These are phyloP conservation scores for Yarrowia keelungensis DNA, from an alignment of 805 yeast genomes.

Conservation along the genomic window DNA sequence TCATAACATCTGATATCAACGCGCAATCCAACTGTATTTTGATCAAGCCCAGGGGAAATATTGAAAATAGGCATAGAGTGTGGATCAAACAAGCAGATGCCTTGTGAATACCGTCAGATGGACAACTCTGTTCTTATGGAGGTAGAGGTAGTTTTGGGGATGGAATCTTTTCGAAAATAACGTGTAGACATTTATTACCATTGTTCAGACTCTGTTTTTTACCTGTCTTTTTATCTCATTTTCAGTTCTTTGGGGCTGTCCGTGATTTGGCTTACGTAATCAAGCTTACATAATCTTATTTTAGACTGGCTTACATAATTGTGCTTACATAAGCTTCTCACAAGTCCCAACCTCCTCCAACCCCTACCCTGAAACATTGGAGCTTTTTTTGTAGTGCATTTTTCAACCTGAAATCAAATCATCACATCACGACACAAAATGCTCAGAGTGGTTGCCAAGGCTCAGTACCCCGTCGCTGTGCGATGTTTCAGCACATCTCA, in stretches of 20 bases:
- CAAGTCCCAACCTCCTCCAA: not conserved
- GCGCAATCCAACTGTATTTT: not conserved
- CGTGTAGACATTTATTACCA: too few relatives aligned
- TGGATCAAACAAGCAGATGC: too few relatives aligned
- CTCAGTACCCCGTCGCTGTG: constrained; percentile 28
- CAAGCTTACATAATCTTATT: too few relatives aligned
- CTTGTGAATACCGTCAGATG: too few relatives aligned
- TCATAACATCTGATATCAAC: not conserved
- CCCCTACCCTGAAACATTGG: not conserved
- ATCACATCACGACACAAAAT: constrained; percentile 22
- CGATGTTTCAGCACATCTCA: constrained; percentile 36
- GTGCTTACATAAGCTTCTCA: not conserved
- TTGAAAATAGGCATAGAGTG: not conserved
- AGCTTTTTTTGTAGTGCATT: constrained; percentile 8
- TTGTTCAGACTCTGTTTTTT: too few relatives aligned
- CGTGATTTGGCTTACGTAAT: too few relatives aligned
- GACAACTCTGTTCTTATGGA: too few relatives aligned
- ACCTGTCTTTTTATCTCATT: too few relatives aligned
- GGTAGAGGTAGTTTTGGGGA: too few relatives aligned
- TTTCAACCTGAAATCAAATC: constrained; percentile 17
- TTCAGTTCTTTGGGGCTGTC: too few relatives aligned
- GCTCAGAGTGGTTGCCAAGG: constrained; percentile 36
- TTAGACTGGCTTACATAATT: too few relatives aligned
- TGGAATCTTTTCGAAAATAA: too few relatives aligned
- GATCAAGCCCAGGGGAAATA: not conserved